These are phyloP conservation scores for Dactylellina drechsleri DNA, from an alignment of 2,329 filamentous ascomycete species.

Conservation along the genomic window DNA sequence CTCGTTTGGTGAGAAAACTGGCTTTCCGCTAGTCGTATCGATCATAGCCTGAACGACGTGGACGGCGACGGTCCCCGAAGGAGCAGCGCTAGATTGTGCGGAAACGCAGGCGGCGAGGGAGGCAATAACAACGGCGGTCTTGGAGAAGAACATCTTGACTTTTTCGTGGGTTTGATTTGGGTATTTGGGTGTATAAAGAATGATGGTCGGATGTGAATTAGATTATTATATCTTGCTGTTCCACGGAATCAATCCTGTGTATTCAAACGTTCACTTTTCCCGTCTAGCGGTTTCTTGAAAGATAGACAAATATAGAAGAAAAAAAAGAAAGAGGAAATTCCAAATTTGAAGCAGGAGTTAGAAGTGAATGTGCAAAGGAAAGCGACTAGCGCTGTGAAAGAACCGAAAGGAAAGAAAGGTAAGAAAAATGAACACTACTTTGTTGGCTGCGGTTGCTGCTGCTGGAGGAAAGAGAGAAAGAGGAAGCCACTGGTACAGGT, in stretches of 20 bases:
- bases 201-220: constrained; percentile 17
- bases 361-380: constrained; percentile 43
- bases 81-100: constrained; percentile 55
- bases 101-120: constrained; percentile 58
- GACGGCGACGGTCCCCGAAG: constrained; percentile 56
- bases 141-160: constrained; percentile 60
- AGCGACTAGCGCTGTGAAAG: constrained; percentile 45
- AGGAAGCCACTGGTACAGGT: constrained; percentile 9
- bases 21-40: constrained; percentile 55
- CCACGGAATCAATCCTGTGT: constrained; percentile 53
- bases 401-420: constrained; percentile 32
- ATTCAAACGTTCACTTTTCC: constrained; percentile 47
- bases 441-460: constrained; percentile 51
- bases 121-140: constrained; percentile 55
- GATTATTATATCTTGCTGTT: constrained; percentile 15
- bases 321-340: constrained; percentile 26
- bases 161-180: constrained; percentile 10
- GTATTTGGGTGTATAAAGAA: constrained; percentile 7
- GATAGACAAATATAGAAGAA: constrained; percentile 29
- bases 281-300: constrained; percentile 50
- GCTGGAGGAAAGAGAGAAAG: constrained; percentile 32
- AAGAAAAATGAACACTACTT: constrained; percentile 47
- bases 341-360: constrained; percentile 3
- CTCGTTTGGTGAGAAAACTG: constrained; percentile 55
- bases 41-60: constrained; percentile 63